phyloP scores from a whole-genome alignment of 2,329 filamentous ascomycete genomes.

The Didymellaceae sp. region DNA sequence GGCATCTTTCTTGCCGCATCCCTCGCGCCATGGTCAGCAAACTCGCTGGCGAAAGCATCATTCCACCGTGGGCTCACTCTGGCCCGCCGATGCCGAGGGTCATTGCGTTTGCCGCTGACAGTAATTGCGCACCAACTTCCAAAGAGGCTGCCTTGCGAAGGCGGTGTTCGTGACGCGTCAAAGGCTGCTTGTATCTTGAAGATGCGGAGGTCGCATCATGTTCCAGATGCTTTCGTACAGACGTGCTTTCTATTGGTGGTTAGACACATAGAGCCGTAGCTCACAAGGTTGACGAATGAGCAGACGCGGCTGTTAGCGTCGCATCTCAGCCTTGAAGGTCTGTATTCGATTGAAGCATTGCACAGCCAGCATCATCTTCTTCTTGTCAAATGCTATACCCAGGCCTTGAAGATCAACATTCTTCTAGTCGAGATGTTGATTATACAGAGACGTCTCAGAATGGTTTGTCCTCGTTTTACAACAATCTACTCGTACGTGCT shows the following conservation, averaged over 20 bases:
- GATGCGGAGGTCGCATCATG: constrained; percentile 1
- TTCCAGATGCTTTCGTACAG: constrained; percentile 8
- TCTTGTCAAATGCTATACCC: too few relatives aligned
- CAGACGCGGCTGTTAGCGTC: not conserved
- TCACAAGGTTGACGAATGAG: constrained; percentile 2
- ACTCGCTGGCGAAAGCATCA: constrained; percentile 20
- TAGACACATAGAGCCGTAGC: not conserved
- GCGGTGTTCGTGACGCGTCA: constrained; percentile 15
- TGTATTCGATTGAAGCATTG: too few relatives aligned
- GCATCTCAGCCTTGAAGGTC: too few relatives aligned
- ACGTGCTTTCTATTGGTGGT: constrained; percentile 5
- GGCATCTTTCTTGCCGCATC: constrained; percentile 24
- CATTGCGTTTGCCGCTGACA: constrained; percentile 5
- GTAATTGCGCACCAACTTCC: constrained; percentile 1
- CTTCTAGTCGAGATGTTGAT: too few relatives aligned
- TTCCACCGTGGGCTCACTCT: constrained; percentile 31
- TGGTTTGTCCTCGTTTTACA: too few relatives aligned
- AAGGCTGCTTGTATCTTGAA: constrained; percentile 5
- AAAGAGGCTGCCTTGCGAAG: constrained; percentile 10
- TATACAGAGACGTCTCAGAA: too few relatives aligned
- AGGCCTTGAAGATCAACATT: too few relatives aligned
- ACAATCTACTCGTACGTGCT: too few relatives aligned
- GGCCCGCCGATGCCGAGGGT: constrained; percentile 8
- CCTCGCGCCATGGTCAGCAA: constrained; percentile 19
- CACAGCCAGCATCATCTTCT: not conserved